Conservation (phyloP, 2,329 filamentous ascomycete genomes). For the Arthroderma sp. region DNA sequence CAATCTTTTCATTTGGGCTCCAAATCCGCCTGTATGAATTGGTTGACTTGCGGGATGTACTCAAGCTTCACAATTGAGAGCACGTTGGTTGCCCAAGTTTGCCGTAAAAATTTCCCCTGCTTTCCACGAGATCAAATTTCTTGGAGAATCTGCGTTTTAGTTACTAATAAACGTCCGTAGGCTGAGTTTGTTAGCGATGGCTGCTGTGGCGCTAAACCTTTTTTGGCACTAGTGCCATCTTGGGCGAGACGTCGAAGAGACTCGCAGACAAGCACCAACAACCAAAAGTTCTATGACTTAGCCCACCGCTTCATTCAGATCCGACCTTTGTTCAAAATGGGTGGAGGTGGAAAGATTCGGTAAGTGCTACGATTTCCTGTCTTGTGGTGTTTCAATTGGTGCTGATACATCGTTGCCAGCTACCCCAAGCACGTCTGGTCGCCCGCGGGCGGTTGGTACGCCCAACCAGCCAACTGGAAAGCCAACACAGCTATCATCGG, state of each 20-base stretch:
- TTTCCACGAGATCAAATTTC: too few relatives aligned
- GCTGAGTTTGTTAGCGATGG: too few relatives aligned
- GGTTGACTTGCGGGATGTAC: background rate
- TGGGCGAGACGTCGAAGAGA: too few relatives aligned
- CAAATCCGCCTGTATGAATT: constrained; percentile 1
- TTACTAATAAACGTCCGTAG: too few relatives aligned
- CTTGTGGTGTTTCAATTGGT: constrained; percentile 6
- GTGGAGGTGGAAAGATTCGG: constrained; percentile 69
- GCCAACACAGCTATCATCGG: constrained; percentile 71
- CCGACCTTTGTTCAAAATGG: constrained; percentile 33
- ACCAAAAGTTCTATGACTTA: too few relatives aligned
- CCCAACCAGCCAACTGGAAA: constrained; percentile 90
- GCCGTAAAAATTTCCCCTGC: too few relatives aligned
- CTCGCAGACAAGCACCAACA: too few relatives aligned
- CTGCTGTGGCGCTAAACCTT: too few relatives aligned
- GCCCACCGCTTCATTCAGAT: too few relatives aligned
- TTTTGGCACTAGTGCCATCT: too few relatives aligned
- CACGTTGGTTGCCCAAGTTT: background rate
- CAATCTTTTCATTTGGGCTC: constrained; percentile 34
- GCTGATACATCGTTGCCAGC: constrained; percentile 33
- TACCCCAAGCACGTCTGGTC: constrained; percentile 99
- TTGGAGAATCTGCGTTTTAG: too few relatives aligned
- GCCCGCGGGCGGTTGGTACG: constrained; percentile 93
- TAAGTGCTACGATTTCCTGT: constrained; percentile 28
- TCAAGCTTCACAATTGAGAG: background rate